These are phyloP conservation scores for Meyerozyma elateridarum DNA, from an alignment of 1,139 yeast species.

Conservation along the genomic window DNA sequence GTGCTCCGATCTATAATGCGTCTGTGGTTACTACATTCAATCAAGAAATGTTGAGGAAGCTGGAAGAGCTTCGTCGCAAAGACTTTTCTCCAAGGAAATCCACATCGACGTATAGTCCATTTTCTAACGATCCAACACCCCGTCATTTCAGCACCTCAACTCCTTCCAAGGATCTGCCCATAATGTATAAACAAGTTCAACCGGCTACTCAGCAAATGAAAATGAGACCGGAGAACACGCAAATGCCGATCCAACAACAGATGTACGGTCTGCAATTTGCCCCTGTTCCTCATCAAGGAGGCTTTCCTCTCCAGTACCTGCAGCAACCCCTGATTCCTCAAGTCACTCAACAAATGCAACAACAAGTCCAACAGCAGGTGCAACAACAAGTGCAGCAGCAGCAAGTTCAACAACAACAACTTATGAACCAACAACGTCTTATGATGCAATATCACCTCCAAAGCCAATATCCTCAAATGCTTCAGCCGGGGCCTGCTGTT, in stretches of 20 bases:
- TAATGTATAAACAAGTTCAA: not conserved
- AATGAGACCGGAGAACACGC: not conserved
- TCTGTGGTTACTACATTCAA: constrained; percentile 14
- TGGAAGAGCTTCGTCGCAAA: constrained; percentile 8
- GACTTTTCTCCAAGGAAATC: not conserved
- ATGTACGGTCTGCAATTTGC: too few relatives aligned
- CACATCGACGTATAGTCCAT: constrained; percentile 2
- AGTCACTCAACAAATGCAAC: not conserved
- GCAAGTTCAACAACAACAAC: constrained; percentile 1
- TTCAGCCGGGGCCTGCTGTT: constrained; percentile 3
- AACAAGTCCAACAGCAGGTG: not conserved
- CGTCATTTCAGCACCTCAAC: constrained; percentile 1
- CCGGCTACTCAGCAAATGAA: not conserved
- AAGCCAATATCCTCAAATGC: not conserved
- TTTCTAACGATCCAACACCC: constrained; percentile 3
- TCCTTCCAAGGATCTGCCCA: constrained; percentile 4
- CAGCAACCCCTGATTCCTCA: too few relatives aligned
- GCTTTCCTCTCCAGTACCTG: too few relatives aligned
- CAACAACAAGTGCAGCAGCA: constrained; percentile 3
- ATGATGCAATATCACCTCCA: constrained; percentile 5
- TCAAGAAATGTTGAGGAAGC: constrained; percentile 14
- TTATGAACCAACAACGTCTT: constrained; percentile 1
- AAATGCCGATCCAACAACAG: not conserved
- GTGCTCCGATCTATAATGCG: constrained; percentile 35
- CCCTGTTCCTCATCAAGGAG: too few relatives aligned